Evolutionary conservation across 768 basidiomycete genomes (phyloP), one percentile per base, ranked within the genome.

Genomic region (Leccinum disarticulatum): DNA sequence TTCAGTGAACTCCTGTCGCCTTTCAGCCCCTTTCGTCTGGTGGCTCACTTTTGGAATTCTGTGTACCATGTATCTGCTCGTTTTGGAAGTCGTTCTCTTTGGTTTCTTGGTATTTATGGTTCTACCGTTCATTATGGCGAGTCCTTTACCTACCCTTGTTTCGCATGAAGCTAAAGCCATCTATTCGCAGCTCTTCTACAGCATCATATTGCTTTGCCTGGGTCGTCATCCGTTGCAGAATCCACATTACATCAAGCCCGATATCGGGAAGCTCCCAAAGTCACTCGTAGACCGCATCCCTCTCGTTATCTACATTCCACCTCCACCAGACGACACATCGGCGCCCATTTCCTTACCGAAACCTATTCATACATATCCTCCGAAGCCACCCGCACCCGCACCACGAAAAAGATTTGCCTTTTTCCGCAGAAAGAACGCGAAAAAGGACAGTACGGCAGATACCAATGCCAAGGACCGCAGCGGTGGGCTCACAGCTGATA

Each of bases 1-100:
- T 15, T 88, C 91, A 8, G 76, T 90, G 30, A 78, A 86, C 62
- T 83, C 86, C 15, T 94, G 92, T 59, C 87, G 92, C 19, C 74
- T 79, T 58, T 77, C 87, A 0, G 83, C 91, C 13, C 92, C 92
- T 8, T 88, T 92, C 64, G 75, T 93, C 35, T 94, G 91, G 91
- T 94, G 90, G 90, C 82, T 93, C 50, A 84, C 83, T 22, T 92
- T 94, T 70, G 87, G 84, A 36, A 87, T 93, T 64, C 76, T 93
- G 14, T 86, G 88, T 73, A 83, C 90, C 46, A 86, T 90, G 77
- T 94, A 93, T 68, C 66, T 93, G 56, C 85, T 88, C 79, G 80
- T 86, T 31, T 73, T 85, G 46, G 85, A 93, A 72, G 85, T 93
- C 52, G 71, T 93, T 57, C 64, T 93, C 5, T 81, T 94, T 15